Percentiles rank a stretch among this genome's conserved stretches.
Conservation (phyloP, 345 rosid genomes). For the Kandelia obovata region DNA sequence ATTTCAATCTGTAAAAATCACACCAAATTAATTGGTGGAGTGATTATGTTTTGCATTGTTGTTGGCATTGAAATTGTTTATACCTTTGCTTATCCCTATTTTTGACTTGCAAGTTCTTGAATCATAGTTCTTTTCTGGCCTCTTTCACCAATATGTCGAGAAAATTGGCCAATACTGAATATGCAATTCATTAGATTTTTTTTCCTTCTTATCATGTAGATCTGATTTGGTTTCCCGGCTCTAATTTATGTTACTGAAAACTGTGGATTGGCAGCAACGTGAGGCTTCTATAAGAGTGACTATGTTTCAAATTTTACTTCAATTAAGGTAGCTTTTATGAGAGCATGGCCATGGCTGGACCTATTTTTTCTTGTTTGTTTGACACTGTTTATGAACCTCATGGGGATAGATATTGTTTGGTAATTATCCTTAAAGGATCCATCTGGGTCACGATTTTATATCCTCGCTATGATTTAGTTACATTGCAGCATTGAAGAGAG, state of each 20-base stretch:
- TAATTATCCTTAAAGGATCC: background rate
- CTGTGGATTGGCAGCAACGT: no score
- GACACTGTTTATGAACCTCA: background rate
- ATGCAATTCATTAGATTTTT: background rate
- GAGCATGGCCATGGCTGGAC: background rate
- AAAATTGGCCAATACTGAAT: background rate
- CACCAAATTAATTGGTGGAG: no score
- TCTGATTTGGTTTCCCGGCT: no score
- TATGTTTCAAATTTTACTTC: background rate
- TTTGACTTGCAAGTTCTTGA: no score
- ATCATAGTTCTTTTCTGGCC: no score
- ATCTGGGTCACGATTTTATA: background rate
- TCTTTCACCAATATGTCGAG: no score
- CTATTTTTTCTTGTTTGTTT: background rate
- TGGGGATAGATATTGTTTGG: background rate
- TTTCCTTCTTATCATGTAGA: background rate
- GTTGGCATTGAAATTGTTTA: no score
- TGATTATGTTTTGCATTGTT: no score
- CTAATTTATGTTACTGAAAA: no score
- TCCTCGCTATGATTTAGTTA: background rate
- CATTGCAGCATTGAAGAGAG: background rate
- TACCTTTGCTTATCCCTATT: no score
- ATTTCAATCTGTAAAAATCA: no score
- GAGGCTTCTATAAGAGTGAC: background rate
- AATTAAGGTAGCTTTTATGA: background rate